Conservation (phyloP, 73 alveolate genomes). For the Diophrys appendiculata region DNA sequence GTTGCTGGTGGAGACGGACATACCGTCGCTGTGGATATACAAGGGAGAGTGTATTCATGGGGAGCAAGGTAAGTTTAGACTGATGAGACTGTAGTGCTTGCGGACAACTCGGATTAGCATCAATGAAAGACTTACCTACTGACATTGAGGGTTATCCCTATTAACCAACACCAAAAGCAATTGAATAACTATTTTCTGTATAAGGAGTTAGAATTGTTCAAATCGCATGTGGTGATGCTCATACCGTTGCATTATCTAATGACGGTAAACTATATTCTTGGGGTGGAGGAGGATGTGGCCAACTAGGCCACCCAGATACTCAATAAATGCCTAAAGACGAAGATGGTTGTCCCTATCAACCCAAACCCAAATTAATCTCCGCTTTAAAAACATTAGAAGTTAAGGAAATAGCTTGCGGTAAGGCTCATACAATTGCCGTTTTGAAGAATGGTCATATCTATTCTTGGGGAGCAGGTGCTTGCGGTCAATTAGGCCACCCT, state of each 20-base stretch:
- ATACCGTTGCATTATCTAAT: conserved; percentile 89
- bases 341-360: conserved; percentile 92
- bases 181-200: conserved; percentile 41
- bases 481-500: conserved; percentile 94
- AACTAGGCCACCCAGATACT: conserved; percentile 92
- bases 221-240: conserved; percentile 97
- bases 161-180: conserved; percentile 89
- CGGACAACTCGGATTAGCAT: conserved; percentile 74
- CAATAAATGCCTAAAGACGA: conserved; percentile 81
- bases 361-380: conserved; percentile 75
- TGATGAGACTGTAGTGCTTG: conserved; percentile 50
- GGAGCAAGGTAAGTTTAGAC: conserved; percentile 78
- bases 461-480: conserved; percentile 94
- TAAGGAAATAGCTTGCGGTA: conserved; percentile 76
- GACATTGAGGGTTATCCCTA: conserved; percentile 92
- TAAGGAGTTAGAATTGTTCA: conserved; percentile 36
- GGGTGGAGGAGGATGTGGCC: conserved; percentile 98
- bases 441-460: conserved; percentile 76
- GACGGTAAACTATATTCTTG: conserved; percentile 88
- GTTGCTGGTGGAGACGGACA: conserved; percentile 97
- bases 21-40: conserved; percentile 89
- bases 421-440: conserved; percentile 87
- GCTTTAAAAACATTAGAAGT: conserved; percentile 69
- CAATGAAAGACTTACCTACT: conserved; percentile 72
- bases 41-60: conserved; percentile 91